Base-by-base conservation (phyloP, 2,329 filamentous ascomycete species). In the Calonectria henricotiae region DNA sequence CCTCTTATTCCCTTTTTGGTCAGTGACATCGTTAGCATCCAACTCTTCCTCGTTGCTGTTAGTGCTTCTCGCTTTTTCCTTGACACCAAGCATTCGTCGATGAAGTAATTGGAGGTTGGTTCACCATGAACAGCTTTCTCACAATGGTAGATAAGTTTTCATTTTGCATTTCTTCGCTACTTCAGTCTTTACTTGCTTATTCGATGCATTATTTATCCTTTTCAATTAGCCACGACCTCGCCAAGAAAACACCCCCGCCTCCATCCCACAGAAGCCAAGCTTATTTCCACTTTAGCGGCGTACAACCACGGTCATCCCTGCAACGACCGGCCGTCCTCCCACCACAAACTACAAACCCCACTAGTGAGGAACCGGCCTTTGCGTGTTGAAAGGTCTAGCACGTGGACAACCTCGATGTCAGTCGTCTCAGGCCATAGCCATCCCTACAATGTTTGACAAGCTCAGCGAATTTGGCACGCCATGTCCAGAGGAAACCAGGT, bases 191-290 rank as follows among this genome's bases (percentile, higher is more conserved):
- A 13, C 20, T 25, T n/a, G 35, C 32, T 23, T 20, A 15, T 23
- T 5, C 11, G 5, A 23, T 20, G n/a, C 51, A 46, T 46, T 12
- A 23, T 46, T 30, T 17, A 30, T 13, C 51, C 20, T n/a, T 20
- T 55, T 37, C 35, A 37, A 55, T n/a, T 20, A 27, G 32, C 51
- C 35, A 58, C 32, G 32, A 12, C 15, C 39, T 20, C 37, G 51
- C 51, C 51, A 58, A 58, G 51, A 51, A 32, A 58, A 58, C 32
- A 32, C 51, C 51, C 46, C 51, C 51, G 51, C 51, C 51, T 58
- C 35, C 32, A 58, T 58, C 51, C 49, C 49, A 37, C 49, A 37
- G 17, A 23, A 37, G 32, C 49, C 35, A 58, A 58, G 51, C 51
- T 58, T 58, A 58, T 58, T 58, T 58, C 25, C n/a, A 23, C 32